Evolutionary conservation across 2,329 filamentous ascomycete genomes (phyloP), one percentile per base, ranked within the genome.

Genomic region (Pyrenochaeta sp.): DNA sequence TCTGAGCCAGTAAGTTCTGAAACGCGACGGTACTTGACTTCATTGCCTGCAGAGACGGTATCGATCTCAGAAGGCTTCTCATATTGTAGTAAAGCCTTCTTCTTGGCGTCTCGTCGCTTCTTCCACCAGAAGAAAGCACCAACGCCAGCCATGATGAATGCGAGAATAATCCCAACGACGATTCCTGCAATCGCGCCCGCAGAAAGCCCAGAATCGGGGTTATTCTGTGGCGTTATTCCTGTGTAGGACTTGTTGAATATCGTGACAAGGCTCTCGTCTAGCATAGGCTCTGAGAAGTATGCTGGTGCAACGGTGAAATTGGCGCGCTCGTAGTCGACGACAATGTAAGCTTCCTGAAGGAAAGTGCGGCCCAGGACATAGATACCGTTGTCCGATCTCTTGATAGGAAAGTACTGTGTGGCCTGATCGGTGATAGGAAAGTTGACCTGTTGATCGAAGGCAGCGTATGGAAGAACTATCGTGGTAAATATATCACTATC

Each of bases 321-420:
- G 9, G 52, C n/a, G 2, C 66, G 64, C 25, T 78, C 74, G 48
- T 78, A 78, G 52, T 79, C 74, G 13, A 77, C 75, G 32, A 75
- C 48, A 1, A 79, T 53, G 36, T 79, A 78, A 0, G 77, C 70
- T 55, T 78, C 76, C 49, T 79, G 77, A 0, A 79, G 51, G 28
- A 79, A 73, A 0, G 76, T 66, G 1, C 77, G 73, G 0, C 77
- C 77, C 0, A 79, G 56, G 3, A 75, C 67, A 25, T 54, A 71
- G 0, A 61, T 24, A 0, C 69, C 70, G 19, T 66, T 65, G 1
- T 55, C 54, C 0, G 74, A 72, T 27, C 62, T 69, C 46, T 64
- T 71, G 50, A 77, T 68, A 0, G 75, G 73, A 37, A 78, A 74
- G 28, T 76, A 78, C 22, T 62, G 65, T 13, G 54, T 65, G 5